Evolutionary conservation across 345 rosid genomes (phyloP).

Genomic region (Lepidium aucheri): DNA sequence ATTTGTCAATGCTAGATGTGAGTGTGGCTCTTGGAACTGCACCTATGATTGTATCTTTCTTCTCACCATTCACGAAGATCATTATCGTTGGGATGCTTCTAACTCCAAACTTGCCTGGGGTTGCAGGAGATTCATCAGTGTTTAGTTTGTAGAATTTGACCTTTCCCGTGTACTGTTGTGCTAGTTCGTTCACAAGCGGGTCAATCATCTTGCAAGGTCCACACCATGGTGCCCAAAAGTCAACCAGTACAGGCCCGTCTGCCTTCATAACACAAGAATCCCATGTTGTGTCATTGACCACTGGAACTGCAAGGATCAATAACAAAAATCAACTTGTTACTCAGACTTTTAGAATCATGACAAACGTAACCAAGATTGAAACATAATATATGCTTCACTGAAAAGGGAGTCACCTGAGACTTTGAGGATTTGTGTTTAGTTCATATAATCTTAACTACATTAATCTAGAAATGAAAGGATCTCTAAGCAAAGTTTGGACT

Average conservation of each 20-base stretch:
- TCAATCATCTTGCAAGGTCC: slow-evolving; percentile 58
- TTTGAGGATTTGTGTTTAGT: too few relatives aligned
- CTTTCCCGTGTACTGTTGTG: slow-evolving; percentile 42
- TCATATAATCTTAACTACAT: too few relatives aligned
- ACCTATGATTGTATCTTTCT: slow-evolving; percentile 49
- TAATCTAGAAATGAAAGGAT: too few relatives aligned
- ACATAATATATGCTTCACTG: too few relatives aligned
- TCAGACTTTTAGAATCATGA: neutral
- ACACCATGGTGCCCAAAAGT: slow-evolving; percentile 65
- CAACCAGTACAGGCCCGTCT: slow-evolving; percentile 51
- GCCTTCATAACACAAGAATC: slow-evolving; percentile 44
- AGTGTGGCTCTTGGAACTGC: slow-evolving; percentile 46
- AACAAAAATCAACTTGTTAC: neutral
- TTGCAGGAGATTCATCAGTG: slow-evolving; percentile 47
- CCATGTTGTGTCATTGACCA: slow-evolving; percentile 47
- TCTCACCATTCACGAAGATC: slow-evolving; percentile 50
- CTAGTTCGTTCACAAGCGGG: slow-evolving; percentile 47
- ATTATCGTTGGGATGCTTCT: slow-evolving; percentile 55
- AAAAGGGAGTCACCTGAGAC: too few relatives aligned
- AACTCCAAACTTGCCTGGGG: slow-evolving; percentile 39
- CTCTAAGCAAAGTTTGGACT: too few relatives aligned
- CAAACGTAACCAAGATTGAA: too few relatives aligned
- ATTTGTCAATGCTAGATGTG: slow-evolving; percentile 42
- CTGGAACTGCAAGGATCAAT: slow-evolving; percentile 32
- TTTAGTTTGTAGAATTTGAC: slow-evolving; percentile 42